A percentile compares a stretch with the other conserved stretches of the same genome.
These are phyloP conservation scores for Salix suchowensis DNA, from an alignment of 345 rosid genomes.

Conservation along the genomic window DNA sequence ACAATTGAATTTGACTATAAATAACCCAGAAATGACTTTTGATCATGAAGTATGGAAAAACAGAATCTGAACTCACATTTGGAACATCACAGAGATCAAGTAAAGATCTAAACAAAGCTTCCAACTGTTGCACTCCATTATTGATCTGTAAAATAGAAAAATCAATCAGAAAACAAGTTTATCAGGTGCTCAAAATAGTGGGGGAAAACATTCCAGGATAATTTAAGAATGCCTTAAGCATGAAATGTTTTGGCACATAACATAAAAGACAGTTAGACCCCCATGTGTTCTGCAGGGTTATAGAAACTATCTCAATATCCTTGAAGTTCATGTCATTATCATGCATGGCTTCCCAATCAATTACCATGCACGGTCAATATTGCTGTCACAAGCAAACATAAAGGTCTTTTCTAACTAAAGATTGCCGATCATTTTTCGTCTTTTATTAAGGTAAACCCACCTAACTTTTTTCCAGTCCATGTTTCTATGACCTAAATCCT, in stretches of 20 bases:
- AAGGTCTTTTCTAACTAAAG: not conserved
- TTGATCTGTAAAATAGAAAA: conserved; percentile 43
- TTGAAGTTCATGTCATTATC: not conserved
- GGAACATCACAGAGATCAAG: conserved; percentile 55
- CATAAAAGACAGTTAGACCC: not conserved
- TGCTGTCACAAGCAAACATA: not conserved
- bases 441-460: not conserved
- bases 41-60: not conserved
- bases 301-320: not conserved
- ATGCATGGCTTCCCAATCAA: not conserved
- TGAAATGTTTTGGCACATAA: not conserved
- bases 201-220: not conserved
- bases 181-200: not conserved
- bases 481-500: no score
- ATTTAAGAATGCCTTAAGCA: not conserved
- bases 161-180: conserved; percentile 7
- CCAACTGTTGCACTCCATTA: conserved; percentile 54
- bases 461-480: no score
- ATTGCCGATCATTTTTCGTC: not conserved
- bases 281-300: not conserved
- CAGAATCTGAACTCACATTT: conserved; percentile 47
- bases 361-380: not conserved
- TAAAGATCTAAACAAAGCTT: conserved; percentile 61
- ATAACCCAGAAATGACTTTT: not conserved
- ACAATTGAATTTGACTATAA: not conserved